Evolutionary conservation across 2,329 filamentous ascomycete genomes (phyloP), one percentile per base, ranked within the genome.

Genomic region (Microcyclospora pomicola): DNA sequence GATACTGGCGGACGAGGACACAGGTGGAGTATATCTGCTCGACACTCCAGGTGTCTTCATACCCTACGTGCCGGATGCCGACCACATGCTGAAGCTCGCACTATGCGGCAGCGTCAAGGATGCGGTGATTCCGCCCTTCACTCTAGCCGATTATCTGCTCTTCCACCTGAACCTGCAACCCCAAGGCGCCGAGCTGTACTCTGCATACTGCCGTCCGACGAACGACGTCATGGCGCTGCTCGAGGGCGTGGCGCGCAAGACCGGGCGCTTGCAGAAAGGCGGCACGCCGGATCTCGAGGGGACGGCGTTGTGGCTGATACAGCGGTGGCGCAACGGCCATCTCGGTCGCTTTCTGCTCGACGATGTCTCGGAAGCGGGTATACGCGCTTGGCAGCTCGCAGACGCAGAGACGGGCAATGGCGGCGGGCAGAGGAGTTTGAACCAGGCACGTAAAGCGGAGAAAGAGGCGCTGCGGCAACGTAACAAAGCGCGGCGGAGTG

Each of bases 21-120:
- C 64, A 59, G 59, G 72, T 33, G 80, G 79, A 32, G 79, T 94
- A 5, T 94, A 91, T 57, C 64, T 96, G 32, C 66, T 93, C 34
- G 91, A 98, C 61, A 95, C 88, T 0, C 91, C 91, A 0, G 91
- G 91, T 34, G 87, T 98, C 7, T 98, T 96, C 59, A 75, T 95
- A 42, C 91, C 91, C 0, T 94, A 93, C 57, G 81, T 96, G 19
- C 73, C 80, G 0, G 75, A 92, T 52, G 72, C 82, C 12, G 81
- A 91, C 56, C 75, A 78, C 33, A 98, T 98, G 91, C 68, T 98
- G 45, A 96, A 94, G 61, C 72, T 98, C n/a, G 81, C 87, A 2
- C 72, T 96, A 1, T 86, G 84, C 36, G 85, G 88, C 14, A 83
- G 81, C 58, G 85, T 98, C 38, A 93, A 93, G 59, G 85, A 94